Conservation (phyloP, 2,329 filamentous ascomycete species). For the Cercospora sp. region DNA sequence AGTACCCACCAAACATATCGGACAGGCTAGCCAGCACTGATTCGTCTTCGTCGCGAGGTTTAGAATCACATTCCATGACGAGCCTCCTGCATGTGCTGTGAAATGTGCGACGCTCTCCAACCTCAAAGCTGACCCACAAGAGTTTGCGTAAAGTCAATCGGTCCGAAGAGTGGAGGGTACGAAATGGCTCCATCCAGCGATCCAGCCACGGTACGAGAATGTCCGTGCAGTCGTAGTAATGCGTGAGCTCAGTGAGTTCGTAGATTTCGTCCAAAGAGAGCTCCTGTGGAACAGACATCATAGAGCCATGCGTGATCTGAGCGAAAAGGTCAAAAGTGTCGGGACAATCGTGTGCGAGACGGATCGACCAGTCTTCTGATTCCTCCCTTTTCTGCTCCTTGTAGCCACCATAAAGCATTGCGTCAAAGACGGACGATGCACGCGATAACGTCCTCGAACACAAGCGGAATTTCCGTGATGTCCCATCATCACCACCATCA, state of each 20-base stretch:
- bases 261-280: slow-evolving; percentile 46
- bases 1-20: not conserved
- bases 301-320: slow-evolving; percentile 46
- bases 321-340: slow-evolving; percentile 27
- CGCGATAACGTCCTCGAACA: slow-evolving; percentile 10
- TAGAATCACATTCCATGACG: not conserved
- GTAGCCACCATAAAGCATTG: slow-evolving; percentile 4
- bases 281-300: not conserved
- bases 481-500: not conserved
- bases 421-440: slow-evolving; percentile 4
- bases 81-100: not conserved
- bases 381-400: not conserved
- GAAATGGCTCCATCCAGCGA: slow-evolving; percentile 6
- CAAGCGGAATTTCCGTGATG: not conserved
- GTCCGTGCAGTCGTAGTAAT: slow-evolving; percentile 23
- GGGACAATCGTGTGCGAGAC: slow-evolving; percentile 2
- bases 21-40: not conserved
- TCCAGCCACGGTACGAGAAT: slow-evolving; percentile 20
- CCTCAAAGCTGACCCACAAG: slow-evolving; percentile 18
- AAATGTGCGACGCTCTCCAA: not conserved
- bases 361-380: not conserved
- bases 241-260: slow-evolving; percentile 30
- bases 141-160: slow-evolving; percentile 17
- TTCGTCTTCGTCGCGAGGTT: not conserved
- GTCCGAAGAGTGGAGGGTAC: slow-evolving; percentile 1